These are phyloP conservation scores for Anthracocystis setariae DNA, from an alignment of 1,284 basidiomycete species.

Conservation along the genomic window DNA sequence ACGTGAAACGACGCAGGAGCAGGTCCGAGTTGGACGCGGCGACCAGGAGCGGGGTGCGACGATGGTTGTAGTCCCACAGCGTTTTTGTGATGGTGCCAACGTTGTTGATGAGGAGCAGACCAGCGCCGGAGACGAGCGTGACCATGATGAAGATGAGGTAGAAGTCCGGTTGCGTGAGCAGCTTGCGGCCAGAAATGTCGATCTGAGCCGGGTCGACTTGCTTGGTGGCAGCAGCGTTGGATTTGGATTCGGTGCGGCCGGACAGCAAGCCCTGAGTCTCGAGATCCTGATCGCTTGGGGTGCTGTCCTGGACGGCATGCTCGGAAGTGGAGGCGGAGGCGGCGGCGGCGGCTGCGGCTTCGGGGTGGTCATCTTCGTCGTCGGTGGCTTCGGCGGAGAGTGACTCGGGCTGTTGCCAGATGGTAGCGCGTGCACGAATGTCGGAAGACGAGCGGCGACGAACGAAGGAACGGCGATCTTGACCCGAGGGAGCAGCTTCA, in stretches of 20 bases:
- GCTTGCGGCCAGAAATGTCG: conserved; percentile 72
- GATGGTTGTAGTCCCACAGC: conserved; percentile 77
- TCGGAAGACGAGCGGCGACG: conserved; percentile 53
- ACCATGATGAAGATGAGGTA: conserved; percentile 79
- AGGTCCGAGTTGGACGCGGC: conserved; percentile 20
- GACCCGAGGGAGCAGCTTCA: too few species aligned
- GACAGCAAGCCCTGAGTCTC: conserved; percentile 34
- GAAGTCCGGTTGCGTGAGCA: conserved; percentile 75
- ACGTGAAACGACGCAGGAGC: not conserved
- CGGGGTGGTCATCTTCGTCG: conserved; percentile 21
- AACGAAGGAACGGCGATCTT: not conserved
- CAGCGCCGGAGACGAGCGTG: conserved; percentile 83
- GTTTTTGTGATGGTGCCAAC: conserved; percentile 91
- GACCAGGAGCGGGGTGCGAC: conserved; percentile 16
- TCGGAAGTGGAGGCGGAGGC: too few species aligned
- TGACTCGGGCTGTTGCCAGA: conserved; percentile 41
- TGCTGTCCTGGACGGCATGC: not conserved
- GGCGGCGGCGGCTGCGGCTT: not conserved
- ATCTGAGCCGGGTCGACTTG: conserved; percentile 26
- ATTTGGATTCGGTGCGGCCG: conserved; percentile 32
- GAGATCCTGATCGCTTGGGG: conserved; percentile 3
- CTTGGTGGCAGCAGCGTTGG: not conserved
- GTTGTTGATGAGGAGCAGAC: conserved; percentile 94
- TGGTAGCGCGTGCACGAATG: conserved; percentile 48
- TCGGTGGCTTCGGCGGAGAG: conserved; percentile 28